Evolutionary conservation across 2,329 filamentous ascomycete species (phyloP).

Genomic region (Emergomyces orientalis): DNA sequence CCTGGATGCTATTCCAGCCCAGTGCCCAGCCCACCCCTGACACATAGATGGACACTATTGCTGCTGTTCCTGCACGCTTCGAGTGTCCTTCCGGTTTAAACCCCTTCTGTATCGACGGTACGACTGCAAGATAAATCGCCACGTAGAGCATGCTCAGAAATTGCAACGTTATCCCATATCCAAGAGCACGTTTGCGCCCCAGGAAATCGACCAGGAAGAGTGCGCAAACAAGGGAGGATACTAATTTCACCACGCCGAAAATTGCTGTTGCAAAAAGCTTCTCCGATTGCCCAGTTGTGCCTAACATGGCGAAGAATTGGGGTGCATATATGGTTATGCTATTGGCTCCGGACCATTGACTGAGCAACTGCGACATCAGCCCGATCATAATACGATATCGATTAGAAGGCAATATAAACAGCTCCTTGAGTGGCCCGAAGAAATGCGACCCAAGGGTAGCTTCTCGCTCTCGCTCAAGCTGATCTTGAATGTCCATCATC

Average conservation of each 20-base stretch:
- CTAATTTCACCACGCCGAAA: slow-evolving; percentile 64
- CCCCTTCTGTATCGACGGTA: slow-evolving; percentile 23
- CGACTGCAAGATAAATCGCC: slow-evolving; percentile 40
- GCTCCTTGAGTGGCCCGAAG: slow-evolving; percentile 14
- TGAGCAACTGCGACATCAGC: slow-evolving; percentile 56
- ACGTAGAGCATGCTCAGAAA: slow-evolving; percentile 47
- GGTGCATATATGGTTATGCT: slow-evolving; percentile 64
- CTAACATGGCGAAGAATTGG: slow-evolving; percentile 61
- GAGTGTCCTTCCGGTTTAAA: slow-evolving; percentile 12
- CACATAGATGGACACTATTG: slow-evolving; percentile 39
- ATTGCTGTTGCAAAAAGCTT: slow-evolving; percentile 63
- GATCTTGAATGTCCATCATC: slow-evolving; percentile 20
- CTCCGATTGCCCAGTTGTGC: slow-evolving; percentile 56
- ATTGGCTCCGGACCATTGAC: slow-evolving; percentile 62
- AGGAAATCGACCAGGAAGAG: slow-evolving; percentile 68
- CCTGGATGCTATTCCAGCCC: slow-evolving; percentile 37
- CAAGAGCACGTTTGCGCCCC: slow-evolving; percentile 53
- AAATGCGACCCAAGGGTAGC: slow-evolving; percentile 27
- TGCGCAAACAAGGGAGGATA: slow-evolving; percentile 56
- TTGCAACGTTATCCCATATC: slow-evolving; percentile 42
- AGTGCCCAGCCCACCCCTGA: slow-evolving; percentile 40
- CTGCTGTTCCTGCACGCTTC: slow-evolving; percentile 29
- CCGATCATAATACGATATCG: slow-evolving; percentile 60
- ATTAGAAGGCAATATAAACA: slow-evolving; percentile 53
- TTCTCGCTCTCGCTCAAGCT: slow-evolving; percentile 41